Percentiles rank a stretch among this genome's conserved stretches.
phyloP scores from a whole-genome alignment of 495 filamentous ascomycete species.

The Parathielavia hyrcaniae region DNA sequence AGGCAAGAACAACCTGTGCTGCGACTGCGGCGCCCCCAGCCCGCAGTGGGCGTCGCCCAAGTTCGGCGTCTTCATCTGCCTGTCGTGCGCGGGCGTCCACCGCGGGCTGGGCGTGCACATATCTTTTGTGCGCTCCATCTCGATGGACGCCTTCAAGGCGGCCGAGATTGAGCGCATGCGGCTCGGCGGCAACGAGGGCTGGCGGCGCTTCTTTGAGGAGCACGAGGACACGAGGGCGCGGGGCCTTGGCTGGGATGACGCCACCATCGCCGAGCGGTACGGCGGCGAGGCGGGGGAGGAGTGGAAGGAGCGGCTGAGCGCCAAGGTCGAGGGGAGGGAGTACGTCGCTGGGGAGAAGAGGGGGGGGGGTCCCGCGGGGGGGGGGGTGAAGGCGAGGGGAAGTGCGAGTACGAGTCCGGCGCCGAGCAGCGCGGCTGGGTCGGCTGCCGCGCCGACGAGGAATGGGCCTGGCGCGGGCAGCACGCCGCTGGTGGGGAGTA shows the following conservation, averaged over 20 bases:
- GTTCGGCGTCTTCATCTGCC: slow-evolving; percentile 88
- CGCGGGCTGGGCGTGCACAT: slow-evolving; percentile 94
- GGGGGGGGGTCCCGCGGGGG: no score
- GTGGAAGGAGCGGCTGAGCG: slow-evolving; percentile 83
- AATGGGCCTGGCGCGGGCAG: slow-evolving; percentile 32
- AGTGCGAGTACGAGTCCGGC: slow-evolving; percentile 20
- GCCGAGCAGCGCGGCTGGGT: slow-evolving; percentile 30
- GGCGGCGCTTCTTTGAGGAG: slow-evolving; percentile 73
- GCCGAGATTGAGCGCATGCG: slow-evolving; percentile 82
- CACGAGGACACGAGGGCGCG: slow-evolving; percentile 58
- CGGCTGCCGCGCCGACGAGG: slow-evolving; percentile 27
- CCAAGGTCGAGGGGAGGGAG: slow-evolving; percentile 76
- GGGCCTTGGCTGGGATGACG: slow-evolving; percentile 63
- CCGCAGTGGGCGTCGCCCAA: slow-evolving; percentile 85
- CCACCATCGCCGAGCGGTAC: slow-evolving; percentile 77
- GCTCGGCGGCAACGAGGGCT: slow-evolving; percentile 76
- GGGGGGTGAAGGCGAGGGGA: slow-evolving; percentile 23
- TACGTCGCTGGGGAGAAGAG: slow-evolving; percentile 61
- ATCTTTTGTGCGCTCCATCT: slow-evolving; percentile 91
- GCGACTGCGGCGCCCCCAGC: slow-evolving; percentile 87
- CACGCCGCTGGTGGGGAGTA: slow-evolving; percentile 52
- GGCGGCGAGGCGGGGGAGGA: slow-evolving; percentile 84
- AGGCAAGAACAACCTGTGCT: slow-evolving; percentile 78
- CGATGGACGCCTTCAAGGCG: slow-evolving; percentile 96
- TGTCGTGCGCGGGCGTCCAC: slow-evolving; percentile 91